Base-by-base conservation (phyloP, 2,329 filamentous ascomycete genomes). In the Didymella sp. region DNA sequence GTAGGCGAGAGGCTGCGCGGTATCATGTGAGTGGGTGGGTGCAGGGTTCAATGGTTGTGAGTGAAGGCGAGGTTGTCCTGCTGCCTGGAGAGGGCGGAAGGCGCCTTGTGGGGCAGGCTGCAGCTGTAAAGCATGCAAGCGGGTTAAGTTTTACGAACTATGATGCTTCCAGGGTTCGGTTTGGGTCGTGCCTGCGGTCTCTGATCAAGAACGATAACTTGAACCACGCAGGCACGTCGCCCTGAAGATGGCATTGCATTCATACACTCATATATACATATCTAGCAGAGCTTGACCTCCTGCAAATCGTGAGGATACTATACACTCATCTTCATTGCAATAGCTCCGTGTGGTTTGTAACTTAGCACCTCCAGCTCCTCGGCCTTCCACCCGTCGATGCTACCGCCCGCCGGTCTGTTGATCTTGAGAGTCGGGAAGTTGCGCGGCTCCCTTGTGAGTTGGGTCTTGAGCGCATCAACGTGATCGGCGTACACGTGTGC, bases 271-370 rank as follows among this genome's bases (percentile, higher is more conserved):
- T 51, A 47, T 49, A 49, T 53, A 53, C 55, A 53, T 28, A 15
- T 31, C 24, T 33, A 49, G n/a, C 31, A 8, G 4, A 17, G n/a
- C 11, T 13, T 41, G 11, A 3, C 15, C 5, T 41, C 38, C 27
- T 55, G 13, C 42, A 47, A 9, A 19, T 22, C 17, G 21, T 49
- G 46, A 72, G 25, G n/a, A 21, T 13, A 27, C 15, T 60, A 92
- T 56, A 98, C 94, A 72, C 91, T 96, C 95, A 99, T 99, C 81
- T 98, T 97, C 95, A 99, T 99, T 41, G 90, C 85, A 79, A 99
- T 96, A 5, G 85, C 85, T 80, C 93, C 94, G 76, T 97, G 92
- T 54, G 95, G 94, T 46, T 93, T 86, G 76, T 99, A 99, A 0
- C 89, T 93, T 70, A 90, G 83, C 6, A 99, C 85, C 56, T 89